Conservation (phyloP, 805 yeast genomes). For the Candida oleophila region DNA sequence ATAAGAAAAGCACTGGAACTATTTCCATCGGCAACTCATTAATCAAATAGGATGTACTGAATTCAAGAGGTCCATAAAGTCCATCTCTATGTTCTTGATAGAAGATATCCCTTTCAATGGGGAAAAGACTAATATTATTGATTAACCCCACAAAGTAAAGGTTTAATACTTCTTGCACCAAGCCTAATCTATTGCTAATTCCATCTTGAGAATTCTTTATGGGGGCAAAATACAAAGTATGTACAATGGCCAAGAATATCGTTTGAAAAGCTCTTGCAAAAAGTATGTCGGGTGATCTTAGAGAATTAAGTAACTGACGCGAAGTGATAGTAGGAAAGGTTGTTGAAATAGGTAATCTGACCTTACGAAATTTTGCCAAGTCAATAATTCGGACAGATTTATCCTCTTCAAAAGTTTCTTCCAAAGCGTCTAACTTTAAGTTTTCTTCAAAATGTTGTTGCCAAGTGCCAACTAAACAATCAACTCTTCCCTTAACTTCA, state of each 20-base stretch:
- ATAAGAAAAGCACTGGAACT: constrained; percentile 54
- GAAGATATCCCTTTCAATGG: constrained; percentile 69
- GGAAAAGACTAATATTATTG: constrained; percentile 74
- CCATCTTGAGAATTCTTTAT: constrained; percentile 43
- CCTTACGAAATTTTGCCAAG: constrained; percentile 41
- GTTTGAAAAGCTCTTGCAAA: constrained; percentile 66
- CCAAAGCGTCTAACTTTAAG: constrained; percentile 35
- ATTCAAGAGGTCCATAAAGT: constrained; percentile 63
- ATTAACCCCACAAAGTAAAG: constrained; percentile 78
- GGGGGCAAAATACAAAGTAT: constrained; percentile 61
- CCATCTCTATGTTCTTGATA: constrained; percentile 78
- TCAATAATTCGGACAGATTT: constrained; percentile 37
- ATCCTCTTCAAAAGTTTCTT: constrained; percentile 5
- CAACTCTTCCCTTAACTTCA: constrained; percentile 19
- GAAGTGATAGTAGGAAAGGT: constrained; percentile 30
- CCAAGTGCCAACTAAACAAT: constrained; percentile 29
- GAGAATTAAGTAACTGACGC: constrained; percentile 34
- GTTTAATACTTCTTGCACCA: constrained; percentile 71
- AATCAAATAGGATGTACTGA: constrained; percentile 56
- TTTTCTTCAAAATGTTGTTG: constrained; percentile 19
- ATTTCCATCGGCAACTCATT: constrained; percentile 72
- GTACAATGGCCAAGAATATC: constrained; percentile 59
- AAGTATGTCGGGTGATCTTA: constrained; percentile 51
- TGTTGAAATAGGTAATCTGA: constrained; percentile 20
- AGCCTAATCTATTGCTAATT: constrained; percentile 66